A percentile compares a stretch with the other conserved stretches of the same genome.
Evolutionary conservation across 1,284 basidiomycete genomes (phyloP).

Genomic region (Trametes hirsuta): DNA sequence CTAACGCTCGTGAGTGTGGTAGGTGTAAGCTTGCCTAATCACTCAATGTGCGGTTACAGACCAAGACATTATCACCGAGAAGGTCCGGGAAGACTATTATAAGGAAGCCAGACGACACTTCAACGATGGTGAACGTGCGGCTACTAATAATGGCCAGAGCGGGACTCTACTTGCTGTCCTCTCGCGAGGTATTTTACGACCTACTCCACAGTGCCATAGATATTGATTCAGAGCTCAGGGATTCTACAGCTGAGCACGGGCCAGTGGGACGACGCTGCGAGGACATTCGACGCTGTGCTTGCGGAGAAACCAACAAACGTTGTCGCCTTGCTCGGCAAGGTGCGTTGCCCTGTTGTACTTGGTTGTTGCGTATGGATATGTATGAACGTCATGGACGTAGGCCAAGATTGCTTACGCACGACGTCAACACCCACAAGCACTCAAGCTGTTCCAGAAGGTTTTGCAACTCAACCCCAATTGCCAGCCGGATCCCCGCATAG

Average conservation of each 20-base stretch:
- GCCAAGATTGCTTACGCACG: conserved; percentile 84
- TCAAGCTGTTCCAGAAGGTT: conserved; percentile 85
- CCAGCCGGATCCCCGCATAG: conserved; percentile 89
- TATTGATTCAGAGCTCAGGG: conserved; percentile 45
- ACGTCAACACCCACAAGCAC: conserved; percentile 75
- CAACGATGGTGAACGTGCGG: conserved; percentile 63
- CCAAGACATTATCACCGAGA: conserved; percentile 65
- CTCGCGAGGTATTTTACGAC: conserved; percentile 58
- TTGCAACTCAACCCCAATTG: conserved; percentile 77
- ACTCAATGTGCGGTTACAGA: conserved; percentile 24
- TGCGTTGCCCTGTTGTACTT: conserved; percentile 30
- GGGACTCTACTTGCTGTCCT: conserved; percentile 57
- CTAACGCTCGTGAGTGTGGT: conserved; percentile 65
- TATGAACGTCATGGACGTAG: conserved; percentile 38
- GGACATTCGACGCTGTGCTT: conserved; percentile 84
- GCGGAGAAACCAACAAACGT: conserved; percentile 80
- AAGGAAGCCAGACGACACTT: conserved; percentile 71
- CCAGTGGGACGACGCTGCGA: conserved; percentile 77
- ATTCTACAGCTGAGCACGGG: conserved; percentile 82
- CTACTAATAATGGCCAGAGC: conserved; percentile 54
- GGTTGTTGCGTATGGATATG: neutral
- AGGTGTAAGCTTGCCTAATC: neutral
- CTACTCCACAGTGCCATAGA: conserved; percentile 11
- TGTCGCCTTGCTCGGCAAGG: conserved; percentile 80
- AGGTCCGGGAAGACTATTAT: conserved; percentile 71